Evolutionary conservation across 495 filamentous ascomycete species (phyloP).

Genomic region (Lasiosphaeria hispida): DNA sequence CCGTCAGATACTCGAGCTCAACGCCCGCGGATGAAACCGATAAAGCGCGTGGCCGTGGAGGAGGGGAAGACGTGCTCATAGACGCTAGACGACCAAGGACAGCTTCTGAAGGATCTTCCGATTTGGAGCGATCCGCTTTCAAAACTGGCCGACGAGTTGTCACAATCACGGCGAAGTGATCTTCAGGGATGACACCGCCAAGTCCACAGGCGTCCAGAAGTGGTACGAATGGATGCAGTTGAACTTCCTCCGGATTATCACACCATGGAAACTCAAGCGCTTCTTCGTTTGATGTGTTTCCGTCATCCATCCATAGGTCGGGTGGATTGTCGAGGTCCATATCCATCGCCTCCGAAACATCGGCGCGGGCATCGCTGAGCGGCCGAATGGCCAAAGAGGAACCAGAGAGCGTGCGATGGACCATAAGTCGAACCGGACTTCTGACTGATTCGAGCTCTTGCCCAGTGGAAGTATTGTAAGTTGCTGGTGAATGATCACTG

Average conservation of each 20-base stretch:
- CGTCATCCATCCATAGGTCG: slow-evolving; percentile 28
- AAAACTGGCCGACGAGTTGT: slow-evolving; percentile 44
- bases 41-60: slow-evolving; percentile 2
- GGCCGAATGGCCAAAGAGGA: slow-evolving; percentile 44
- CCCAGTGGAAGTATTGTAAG: slow-evolving; percentile 40
- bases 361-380: slow-evolving; percentile 31
- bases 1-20: slow-evolving; percentile 38
- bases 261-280: slow-evolving; percentile 40
- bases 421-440: not conserved
- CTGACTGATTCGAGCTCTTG: slow-evolving; percentile 22
- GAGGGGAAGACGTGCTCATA: slow-evolving; percentile 37
- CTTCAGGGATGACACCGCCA: slow-evolving; percentile 61
- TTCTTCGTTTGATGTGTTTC: slow-evolving; percentile 24
- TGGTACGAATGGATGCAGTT: slow-evolving; percentile 44
- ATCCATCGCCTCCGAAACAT: slow-evolving; percentile 15
- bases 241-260: slow-evolving; percentile 24
- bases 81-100: slow-evolving; percentile 38
- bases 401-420: slow-evolving; percentile 38
- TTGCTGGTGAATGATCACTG: slow-evolving; percentile 36
- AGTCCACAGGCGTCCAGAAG: slow-evolving; percentile 61
- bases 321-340: slow-evolving; percentile 18
- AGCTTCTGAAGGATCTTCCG: slow-evolving; percentile 31
- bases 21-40: slow-evolving; percentile 11
- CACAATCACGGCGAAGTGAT: slow-evolving; percentile 63
- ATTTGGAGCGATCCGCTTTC: slow-evolving; percentile 6